These are phyloP conservation scores for Crassisporium funariophilum DNA, from an alignment of 768 basidiomycete species.

Conservation along the genomic window DNA sequence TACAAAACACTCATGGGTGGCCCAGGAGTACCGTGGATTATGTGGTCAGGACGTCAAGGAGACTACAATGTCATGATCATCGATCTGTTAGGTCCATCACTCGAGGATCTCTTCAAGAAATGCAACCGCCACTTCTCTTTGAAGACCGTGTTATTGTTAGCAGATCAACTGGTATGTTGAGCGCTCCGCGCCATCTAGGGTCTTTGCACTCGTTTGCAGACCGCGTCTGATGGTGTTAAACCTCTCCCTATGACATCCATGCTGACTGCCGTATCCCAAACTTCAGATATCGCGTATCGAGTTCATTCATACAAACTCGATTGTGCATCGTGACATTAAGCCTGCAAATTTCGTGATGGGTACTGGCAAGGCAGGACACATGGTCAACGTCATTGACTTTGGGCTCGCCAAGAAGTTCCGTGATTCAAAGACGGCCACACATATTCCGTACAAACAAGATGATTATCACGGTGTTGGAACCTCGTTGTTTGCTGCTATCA, in stretches of 20 bases:
- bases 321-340: slow-evolving; percentile 97
- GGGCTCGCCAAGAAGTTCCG: slow-evolving; percentile 82
- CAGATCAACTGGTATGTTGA: slow-evolving; percentile 86
- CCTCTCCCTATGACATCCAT: not conserved
- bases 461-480: slow-evolving; percentile 82
- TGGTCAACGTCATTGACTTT: slow-evolving; percentile 93
- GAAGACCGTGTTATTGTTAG: slow-evolving; percentile 91
- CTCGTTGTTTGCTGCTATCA: slow-evolving; percentile 72
- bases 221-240: not conserved
- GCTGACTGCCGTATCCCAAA: slow-evolving; percentile 11
- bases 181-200: not conserved
- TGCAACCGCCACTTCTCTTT: slow-evolving; percentile 92
- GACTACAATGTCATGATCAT: slow-evolving; percentile 99
- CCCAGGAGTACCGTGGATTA: slow-evolving; percentile 87
- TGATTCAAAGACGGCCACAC: slow-evolving; percentile 61
- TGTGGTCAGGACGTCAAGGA: slow-evolving; percentile 89
- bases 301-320: slow-evolving; percentile 93
- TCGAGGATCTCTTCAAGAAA: slow-evolving; percentile 86
- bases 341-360: slow-evolving; percentile 99
- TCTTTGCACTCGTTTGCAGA: not conserved
- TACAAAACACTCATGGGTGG: slow-evolving; percentile 92
- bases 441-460: slow-evolving; percentile 74
- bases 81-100: slow-evolving; percentile 89
- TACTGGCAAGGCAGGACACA: slow-evolving; percentile 49
- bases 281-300: slow-evolving; percentile 89